Evolutionary conservation across 2,329 filamentous ascomycete genomes (phyloP).

Genomic region (Penicillium palitans): DNA sequence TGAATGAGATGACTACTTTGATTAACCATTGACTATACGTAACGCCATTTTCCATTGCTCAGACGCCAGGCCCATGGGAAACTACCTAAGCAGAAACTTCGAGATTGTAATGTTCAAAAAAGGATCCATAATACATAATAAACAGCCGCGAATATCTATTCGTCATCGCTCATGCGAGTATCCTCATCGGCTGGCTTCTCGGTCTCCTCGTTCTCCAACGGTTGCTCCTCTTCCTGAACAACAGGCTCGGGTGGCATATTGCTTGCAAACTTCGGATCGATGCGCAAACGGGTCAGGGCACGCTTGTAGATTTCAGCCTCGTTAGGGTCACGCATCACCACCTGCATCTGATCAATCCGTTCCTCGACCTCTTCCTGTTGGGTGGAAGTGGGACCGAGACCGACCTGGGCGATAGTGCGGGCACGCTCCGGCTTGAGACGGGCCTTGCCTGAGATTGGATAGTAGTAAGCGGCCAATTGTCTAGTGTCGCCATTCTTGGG

Average conservation of each 20-base stretch:
- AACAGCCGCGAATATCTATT: not conserved
- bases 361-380: constrained; percentile 43
- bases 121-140: constrained; percentile 12
- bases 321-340: constrained; percentile 53
- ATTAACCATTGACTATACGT: not conserved
- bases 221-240: constrained; percentile 17
- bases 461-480: constrained; percentile 61
- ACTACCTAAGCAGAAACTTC: constrained; percentile 3
- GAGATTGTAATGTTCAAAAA: constrained; percentile 7
- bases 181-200: constrained; percentile 23
- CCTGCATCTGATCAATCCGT: constrained; percentile 55
- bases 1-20: not conserved
- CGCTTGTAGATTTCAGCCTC: constrained; percentile 52
- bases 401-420: constrained; percentile 45
- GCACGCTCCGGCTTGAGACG: constrained; percentile 53
- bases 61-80: constrained; percentile 12
- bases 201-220: constrained; percentile 14
- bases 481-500: constrained; percentile 40
- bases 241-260: constrained; percentile 33
- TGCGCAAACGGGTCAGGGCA: constrained; percentile 45
- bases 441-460: constrained; percentile 60
- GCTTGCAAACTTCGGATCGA: constrained; percentile 47
- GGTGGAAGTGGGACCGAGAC: constrained; percentile 40
- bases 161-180: constrained; percentile 26
- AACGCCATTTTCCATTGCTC: constrained; percentile 15